These are phyloP conservation scores for Pseudopyricularia cyperi DNA, from an alignment of 2,329 filamentous ascomycete species.

Conservation along the genomic window DNA sequence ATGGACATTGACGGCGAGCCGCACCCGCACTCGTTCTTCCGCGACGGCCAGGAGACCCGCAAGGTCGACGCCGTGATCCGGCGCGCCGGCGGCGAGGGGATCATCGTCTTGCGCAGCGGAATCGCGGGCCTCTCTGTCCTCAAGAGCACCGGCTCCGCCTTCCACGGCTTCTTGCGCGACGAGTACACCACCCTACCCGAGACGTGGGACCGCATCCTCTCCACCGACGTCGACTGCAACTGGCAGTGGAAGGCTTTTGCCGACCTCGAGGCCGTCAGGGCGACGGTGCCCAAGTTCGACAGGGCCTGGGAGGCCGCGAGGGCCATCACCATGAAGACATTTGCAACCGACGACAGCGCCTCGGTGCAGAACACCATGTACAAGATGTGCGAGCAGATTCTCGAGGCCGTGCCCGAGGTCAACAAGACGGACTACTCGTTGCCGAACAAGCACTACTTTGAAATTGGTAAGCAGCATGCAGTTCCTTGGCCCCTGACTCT, in stretches of 20 bases:
- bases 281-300: constrained; percentile 57
- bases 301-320: constrained; percentile 66
- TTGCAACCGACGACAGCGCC: constrained; percentile 80
- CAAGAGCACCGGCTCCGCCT: constrained; percentile 92
- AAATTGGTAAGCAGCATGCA: constrained; percentile 47
- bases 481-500: no score
- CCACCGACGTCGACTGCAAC: constrained; percentile 75
- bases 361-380: constrained; percentile 98
- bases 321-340: constrained; percentile 77
- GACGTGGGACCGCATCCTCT: constrained; percentile 89
- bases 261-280: constrained; percentile 52
- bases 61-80: constrained; percentile 62
- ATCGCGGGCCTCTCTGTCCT: constrained; percentile 77
- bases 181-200: constrained; percentile 86
- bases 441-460: constrained; percentile 98
- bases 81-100: constrained; percentile 49
- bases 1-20: constrained; percentile 77
- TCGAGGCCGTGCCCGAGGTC: constrained; percentile 60
- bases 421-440: constrained; percentile 68
- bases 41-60: constrained; percentile 79
- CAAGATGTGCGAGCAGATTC: constrained; percentile 86
- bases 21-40: constrained; percentile 89
- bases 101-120: constrained; percentile 64
- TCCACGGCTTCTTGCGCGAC: constrained; percentile 87
- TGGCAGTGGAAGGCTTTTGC: constrained; percentile 77